phyloP scores from a whole-genome alignment of 495 filamentous ascomycete species.

The Penicillium alfredii region DNA sequence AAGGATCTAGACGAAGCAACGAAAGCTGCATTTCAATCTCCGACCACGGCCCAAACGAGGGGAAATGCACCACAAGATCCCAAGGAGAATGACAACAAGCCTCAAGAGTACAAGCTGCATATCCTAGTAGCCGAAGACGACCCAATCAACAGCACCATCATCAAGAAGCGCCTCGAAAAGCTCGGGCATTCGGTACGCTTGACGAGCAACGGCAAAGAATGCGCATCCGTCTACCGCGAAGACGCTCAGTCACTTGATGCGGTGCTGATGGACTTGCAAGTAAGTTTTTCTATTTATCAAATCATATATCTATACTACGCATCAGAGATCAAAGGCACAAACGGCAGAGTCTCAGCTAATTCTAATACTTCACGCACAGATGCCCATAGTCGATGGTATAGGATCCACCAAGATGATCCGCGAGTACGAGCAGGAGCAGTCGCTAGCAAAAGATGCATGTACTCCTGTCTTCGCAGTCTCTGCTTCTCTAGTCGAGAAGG shows the following conservation, averaged over 20 bases:
- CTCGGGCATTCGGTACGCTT: constrained; percentile 65
- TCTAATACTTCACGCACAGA: constrained; percentile 42
- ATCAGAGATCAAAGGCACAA: too few species aligned
- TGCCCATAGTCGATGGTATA: constrained; percentile 86
- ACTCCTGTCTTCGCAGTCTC: constrained; percentile 84
- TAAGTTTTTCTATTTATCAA: constrained; percentile 24
- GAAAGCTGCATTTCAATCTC: constrained; percentile 13
- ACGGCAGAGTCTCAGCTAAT: too few species aligned
- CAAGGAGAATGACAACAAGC: too few species aligned
- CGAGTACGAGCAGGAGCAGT: constrained; percentile 17
- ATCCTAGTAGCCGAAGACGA: constrained; percentile 90
- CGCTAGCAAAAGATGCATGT: constrained; percentile 37
- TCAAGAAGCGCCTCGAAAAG: constrained; percentile 79
- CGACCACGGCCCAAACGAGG: constrained; percentile 8
- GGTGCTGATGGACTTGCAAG: constrained; percentile 97
- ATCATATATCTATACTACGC: background rate
- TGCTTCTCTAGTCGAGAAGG: constrained; percentile 67
- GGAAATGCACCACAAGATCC: too few species aligned
- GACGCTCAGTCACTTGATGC: constrained; percentile 59
- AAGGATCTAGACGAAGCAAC: too few species aligned
- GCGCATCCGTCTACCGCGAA: constrained; percentile 60
- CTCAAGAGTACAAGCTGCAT: constrained; percentile 36
- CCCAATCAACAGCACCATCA: constrained; percentile 82
- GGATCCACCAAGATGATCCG: constrained; percentile 71
- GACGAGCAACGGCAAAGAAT: constrained; percentile 84